Conservation (phyloP, 306 rosid genomes). For the Malus domestica region ASM211411v1 NC_041789.1:30356001-30356500, state of each 20-base stretch:
- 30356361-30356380: constrained; percentile 19
- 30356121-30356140: not conserved
- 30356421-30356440: not conserved
- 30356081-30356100: no score
- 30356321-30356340: constrained; percentile 26
- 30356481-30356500: not conserved
- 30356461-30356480: not conserved
- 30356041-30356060: no score
- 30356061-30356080: no score
- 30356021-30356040: not conserved
- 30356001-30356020: not conserved
- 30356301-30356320: not conserved
- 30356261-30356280: not conserved
- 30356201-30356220: not conserved
- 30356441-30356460: not conserved
- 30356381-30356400: constrained; percentile 17
- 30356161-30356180: not conserved
- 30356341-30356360: constrained; percentile 22
- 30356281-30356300: not conserved
- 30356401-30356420: constrained; percentile 5
- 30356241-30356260: not conserved
- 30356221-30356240: not conserved
- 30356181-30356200: not conserved
- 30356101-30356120: not conserved
- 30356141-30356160: not conserved